A percentile compares a stretch with the other conserved stretches of the same genome.
These are phyloP conservation scores for Curvularia spicifera DNA, from an alignment of 2,329 filamentous ascomycete genomes.

Conservation along the genomic window DNA sequence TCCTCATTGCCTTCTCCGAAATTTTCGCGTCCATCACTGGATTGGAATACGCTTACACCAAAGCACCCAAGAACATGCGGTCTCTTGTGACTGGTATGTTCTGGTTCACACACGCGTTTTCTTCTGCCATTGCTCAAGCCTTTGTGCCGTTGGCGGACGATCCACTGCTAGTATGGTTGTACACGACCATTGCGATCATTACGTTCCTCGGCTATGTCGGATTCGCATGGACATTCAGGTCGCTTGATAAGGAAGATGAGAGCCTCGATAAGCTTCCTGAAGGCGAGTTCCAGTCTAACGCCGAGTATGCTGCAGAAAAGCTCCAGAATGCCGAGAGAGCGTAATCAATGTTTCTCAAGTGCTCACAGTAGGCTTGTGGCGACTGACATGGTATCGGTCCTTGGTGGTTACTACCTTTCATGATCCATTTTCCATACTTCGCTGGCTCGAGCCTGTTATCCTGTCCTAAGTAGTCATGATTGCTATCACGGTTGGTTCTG, in stretches of 20 bases:
- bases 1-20: constrained; percentile 63
- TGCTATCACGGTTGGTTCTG: neutral
- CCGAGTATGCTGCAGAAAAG: constrained; percentile 22
- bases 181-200: constrained; percentile 42
- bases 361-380: neutral
- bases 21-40: constrained; percentile 70
- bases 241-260: constrained; percentile 40
- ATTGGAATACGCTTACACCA: constrained; percentile 74
- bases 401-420: neutral
- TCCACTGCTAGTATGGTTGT: constrained; percentile 35
- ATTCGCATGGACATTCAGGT: constrained; percentile 40
- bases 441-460: neutral
- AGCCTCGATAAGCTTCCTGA: constrained; percentile 42
- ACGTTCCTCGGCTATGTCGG: constrained; percentile 37
- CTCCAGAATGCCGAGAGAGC: constrained; percentile 16
- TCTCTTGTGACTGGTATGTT: constrained; percentile 41
- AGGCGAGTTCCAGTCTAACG: constrained; percentile 27
- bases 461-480: neutral
- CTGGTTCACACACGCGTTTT: constrained; percentile 44
- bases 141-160: constrained; percentile 31
- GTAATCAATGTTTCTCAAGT: neutral
- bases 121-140: constrained; percentile 29
- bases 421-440: neutral
- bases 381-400: neutral
- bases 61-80: constrained; percentile 69